Evolutionary conservation across 345 rosid genomes (phyloP).

Genomic region (Nasturtium officinale): DNA sequence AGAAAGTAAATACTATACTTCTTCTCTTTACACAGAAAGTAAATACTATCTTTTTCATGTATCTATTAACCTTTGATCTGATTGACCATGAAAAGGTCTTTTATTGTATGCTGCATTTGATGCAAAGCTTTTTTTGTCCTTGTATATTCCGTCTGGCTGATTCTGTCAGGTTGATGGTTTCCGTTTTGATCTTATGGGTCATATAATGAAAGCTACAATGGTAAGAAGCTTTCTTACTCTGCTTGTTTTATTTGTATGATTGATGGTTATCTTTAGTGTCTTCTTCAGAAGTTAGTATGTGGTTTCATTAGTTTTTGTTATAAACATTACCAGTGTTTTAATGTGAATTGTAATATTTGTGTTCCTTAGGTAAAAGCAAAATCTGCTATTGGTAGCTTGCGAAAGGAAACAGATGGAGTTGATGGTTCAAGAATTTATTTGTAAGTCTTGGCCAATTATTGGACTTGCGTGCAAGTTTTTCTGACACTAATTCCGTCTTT

Average conservation of each 20-base stretch:
- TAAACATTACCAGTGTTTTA: too few relatives aligned
- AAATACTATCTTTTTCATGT: neutral
- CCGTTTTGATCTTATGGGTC: slow-evolving; percentile 98
- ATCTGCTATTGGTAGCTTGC: slow-evolving; percentile 60
- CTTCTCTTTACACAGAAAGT: neutral
- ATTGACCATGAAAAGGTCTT: slow-evolving; percentile 8
- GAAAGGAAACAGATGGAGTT: slow-evolving; percentile 74
- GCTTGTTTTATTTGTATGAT: slow-evolving; percentile 5
- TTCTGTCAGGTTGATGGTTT: slow-evolving; percentile 88
- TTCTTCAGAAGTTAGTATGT: slow-evolving; percentile 10
- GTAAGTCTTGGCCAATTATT: slow-evolving; percentile 51
- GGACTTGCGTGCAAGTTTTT: slow-evolving; percentile 1
- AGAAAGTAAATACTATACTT: too few relatives aligned
- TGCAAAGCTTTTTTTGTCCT: slow-evolving; percentile 6
- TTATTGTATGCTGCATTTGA: slow-evolving; percentile 17
- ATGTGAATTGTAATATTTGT: slow-evolving; percentile 4
- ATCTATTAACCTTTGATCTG: slow-evolving; percentile 24
- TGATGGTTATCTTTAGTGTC: neutral
- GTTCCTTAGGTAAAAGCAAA: slow-evolving; percentile 71
- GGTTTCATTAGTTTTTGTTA: slow-evolving; percentile 17
- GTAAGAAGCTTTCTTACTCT: slow-evolving; percentile 50
- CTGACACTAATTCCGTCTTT: neutral
- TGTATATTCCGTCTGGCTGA: slow-evolving; percentile 16
- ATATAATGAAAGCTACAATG: slow-evolving; percentile 88
- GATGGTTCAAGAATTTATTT: slow-evolving; percentile 79